Percentiles rank a stretch among this genome's conserved stretches.
Conservation (phyloP, 2,329 filamentous ascomycete species). For the Aspergillus alliaceus region DNA sequence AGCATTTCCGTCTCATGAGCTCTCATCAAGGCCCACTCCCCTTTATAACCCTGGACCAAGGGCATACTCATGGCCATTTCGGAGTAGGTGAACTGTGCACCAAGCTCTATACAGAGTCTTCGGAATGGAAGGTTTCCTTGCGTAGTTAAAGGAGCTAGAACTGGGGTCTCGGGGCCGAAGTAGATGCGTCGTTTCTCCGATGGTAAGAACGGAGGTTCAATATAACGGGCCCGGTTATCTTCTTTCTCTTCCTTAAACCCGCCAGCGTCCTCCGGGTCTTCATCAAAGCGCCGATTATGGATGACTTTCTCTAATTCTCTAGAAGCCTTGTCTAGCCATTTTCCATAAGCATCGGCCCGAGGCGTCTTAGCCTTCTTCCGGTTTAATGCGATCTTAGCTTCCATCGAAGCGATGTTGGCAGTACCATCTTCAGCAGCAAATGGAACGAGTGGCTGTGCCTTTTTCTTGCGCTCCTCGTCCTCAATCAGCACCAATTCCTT, state of each 20-base stretch:
- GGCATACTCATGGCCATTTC: slow-evolving; percentile 97
- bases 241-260: slow-evolving; percentile 50
- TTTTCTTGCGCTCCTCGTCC: slow-evolving; percentile 50
- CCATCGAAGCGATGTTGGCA: slow-evolving; percentile 70
- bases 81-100: slow-evolving; percentile 91
- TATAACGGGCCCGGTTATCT: slow-evolving; percentile 76
- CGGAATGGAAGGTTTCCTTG: slow-evolving; percentile 96
- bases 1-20: slow-evolving; percentile 79
- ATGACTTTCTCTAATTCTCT: slow-evolving; percentile 49
- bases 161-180: slow-evolving; percentile 89
- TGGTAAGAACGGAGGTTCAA: slow-evolving; percentile 82
- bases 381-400: slow-evolving; percentile 72
- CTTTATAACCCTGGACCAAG: slow-evolving; percentile 82
- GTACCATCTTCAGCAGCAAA: slow-evolving; percentile 58
- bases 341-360: slow-evolving; percentile 72
- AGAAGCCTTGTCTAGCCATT: slow-evolving; percentile 72
- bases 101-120: slow-evolving; percentile 82
- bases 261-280: slow-evolving; percentile 30
- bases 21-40: slow-evolving; percentile 94
- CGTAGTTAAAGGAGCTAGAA: slow-evolving; percentile 91
- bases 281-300: slow-evolving; percentile 45
- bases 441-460: slow-evolving; percentile 29
- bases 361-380: slow-evolving; percentile 70
- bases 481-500: slow-evolving; percentile 76
- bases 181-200: slow-evolving; percentile 94